phyloP scores from a whole-genome alignment of 495 filamentous ascomycete genomes.

The Aspergillus funiculosus region DNA sequence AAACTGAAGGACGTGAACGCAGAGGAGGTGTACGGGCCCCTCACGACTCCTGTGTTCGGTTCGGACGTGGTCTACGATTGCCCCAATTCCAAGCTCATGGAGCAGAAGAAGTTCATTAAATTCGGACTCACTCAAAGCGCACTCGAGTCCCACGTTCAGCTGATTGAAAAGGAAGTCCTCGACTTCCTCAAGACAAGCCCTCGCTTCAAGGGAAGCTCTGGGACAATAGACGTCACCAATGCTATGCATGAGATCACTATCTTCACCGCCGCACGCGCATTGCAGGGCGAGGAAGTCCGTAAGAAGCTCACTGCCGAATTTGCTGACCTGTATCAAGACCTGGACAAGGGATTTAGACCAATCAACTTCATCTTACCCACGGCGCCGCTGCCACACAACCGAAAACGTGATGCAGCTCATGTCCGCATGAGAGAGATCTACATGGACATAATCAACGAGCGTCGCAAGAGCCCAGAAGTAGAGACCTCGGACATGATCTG shows the following conservation, averaged over 20 bases:
- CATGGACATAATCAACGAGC: slow-evolving; percentile 65
- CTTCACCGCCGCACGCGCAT: slow-evolving; percentile 72
- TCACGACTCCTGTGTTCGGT: slow-evolving; percentile 83
- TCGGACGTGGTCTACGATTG: slow-evolving; percentile 85
- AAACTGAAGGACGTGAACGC: slow-evolving; percentile 76
- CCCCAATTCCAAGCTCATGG: slow-evolving; percentile 79
- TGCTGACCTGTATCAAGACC: slow-evolving; percentile 71
- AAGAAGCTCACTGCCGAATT: slow-evolving; percentile 59
- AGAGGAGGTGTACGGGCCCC: slow-evolving; percentile 73
- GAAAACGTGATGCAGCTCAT: slow-evolving; percentile 70
- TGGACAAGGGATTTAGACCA: slow-evolving; percentile 77
- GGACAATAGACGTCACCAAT: slow-evolving; percentile 56
- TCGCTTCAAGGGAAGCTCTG: slow-evolving; percentile 62
- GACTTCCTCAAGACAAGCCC: slow-evolving; percentile 60
- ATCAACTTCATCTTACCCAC: slow-evolving; percentile 84
- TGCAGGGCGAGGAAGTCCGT: slow-evolving; percentile 78
- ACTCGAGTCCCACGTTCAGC: slow-evolving; percentile 69
- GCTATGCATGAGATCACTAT: slow-evolving; percentile 81
- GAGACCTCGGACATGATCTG: slow-evolving; percentile 68
- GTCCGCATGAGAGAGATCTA: slow-evolving; percentile 69
- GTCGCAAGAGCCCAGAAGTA: slow-evolving; percentile 43
- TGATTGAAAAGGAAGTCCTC: slow-evolving; percentile 70
- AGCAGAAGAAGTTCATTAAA: slow-evolving; percentile 88
- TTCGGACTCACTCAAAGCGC: slow-evolving; percentile 72
- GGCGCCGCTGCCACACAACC: slow-evolving; percentile 81